Base-by-base conservation (phyloP, 2,329 filamentous ascomycete genomes). In the Hypomyces rosellus region DNA sequence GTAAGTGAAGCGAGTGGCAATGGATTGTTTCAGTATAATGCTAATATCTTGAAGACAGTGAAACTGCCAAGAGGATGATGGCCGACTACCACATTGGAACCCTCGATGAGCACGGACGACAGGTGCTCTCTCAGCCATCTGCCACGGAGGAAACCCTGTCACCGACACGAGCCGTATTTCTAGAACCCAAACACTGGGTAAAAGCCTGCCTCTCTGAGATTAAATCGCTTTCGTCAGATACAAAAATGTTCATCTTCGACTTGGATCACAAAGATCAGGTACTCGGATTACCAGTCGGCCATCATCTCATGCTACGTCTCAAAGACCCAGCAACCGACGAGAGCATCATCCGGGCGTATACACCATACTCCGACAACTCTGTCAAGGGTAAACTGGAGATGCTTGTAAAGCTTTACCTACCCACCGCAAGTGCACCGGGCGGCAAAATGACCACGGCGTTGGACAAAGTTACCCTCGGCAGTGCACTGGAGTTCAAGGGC, bases 61-160 rank as follows among this genome's bases (percentile, higher is more conserved):
- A 96, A 70, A 95, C 88, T 14, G 91, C 91, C 34, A 96, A 95
- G 70, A 78, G 77, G 15, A 95, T 95, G 89, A 90, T 96, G 85
- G 78, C 80, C 11, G 69, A 77, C 41, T 95, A 95, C 63, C 90
- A 96, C 66, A 83, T 96, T 56, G 91, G 91, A 46, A 82, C 82
- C 0, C 77, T 96, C 12, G 81, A 88, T 58, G 71, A 81, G 56
- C 72, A 73, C 16, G 80, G 84, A 1, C 59, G 53, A 5, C 73
- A 74, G 5, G 71, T 74, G 37, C 74, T 93, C 2, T 71, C 74
- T 13, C 45, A 53, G 13, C 45, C 53, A 30, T 30, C 25, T n/a
- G 67, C 68, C 1, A 65, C 73, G 50, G 63, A 65, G 12, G 54
- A 55, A 12, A 50, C 63, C 2, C 68, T 70, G 14, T 14, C 14